Base-by-base conservation (phyloP, 2,329 filamentous ascomycete species). In the Xylaria sp. region DNA sequence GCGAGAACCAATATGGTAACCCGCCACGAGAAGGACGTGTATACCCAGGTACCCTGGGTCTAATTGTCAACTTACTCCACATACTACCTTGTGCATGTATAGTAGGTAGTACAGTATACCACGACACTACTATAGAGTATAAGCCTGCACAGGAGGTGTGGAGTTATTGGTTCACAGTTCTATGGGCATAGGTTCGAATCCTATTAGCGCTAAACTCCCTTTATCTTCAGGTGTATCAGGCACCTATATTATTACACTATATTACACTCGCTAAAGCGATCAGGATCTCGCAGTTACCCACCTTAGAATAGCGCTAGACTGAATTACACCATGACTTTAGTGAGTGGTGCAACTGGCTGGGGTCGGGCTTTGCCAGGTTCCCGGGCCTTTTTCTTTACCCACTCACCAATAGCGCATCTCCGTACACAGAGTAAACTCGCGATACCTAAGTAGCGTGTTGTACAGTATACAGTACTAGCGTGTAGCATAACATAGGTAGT, bases 1-100 rank as follows among this genome's bases (percentile, higher is more conserved):
- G 59, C 32, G 37, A 62, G 60, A 67, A 64, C 66, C 21, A 69
- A 71, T 65, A 55, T 53, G 69, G 69, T 69, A 71, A 65, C 63
- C 69, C 69, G 69, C 67, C 48, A 47, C 54, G 40, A 58, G 53
- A 68, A 47, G 42, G n/a, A 60, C n/a, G 35, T 23, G 13, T 42
- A 32, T 18, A 42, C 12, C 48, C 53, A 53, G 37, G 13, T 58
- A 47, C 40, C 29, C 29, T 37, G 18, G 51, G 29, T 37, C 21
- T 16, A 37, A 58, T 58, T 44, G 23, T 57, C 40, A 60, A 58
- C 44, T 53, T 51, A 65, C 68, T 68, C 65, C 68, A 70, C 65
- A 68, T 50, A 44, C 27, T 25, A 68, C 47, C 37, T 44, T 54
- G 37, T 29, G 27, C 21, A 48, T 51, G 40, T 57, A n/a, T 4